Evolutionary conservation across 768 basidiomycete species (phyloP), one percentile per base, ranked within the genome.

Genomic region (Xerocomellus dryophilus): DNA sequence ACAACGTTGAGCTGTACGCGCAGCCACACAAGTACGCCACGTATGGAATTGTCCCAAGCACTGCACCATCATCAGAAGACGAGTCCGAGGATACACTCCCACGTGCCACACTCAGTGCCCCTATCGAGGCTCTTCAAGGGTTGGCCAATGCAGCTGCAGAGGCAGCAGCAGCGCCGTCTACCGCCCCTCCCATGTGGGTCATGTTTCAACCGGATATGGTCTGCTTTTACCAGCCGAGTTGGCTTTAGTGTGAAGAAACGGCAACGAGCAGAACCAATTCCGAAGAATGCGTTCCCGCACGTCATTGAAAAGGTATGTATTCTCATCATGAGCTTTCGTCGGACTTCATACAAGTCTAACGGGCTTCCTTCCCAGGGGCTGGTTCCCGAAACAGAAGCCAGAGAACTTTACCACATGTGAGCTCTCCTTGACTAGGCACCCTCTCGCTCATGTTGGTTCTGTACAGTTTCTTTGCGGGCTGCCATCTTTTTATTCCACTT

Each of bases 81-180:
- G 93, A 94, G 70, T 91, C 90, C 0, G 92, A 95, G 65, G 92
- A 94, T 47, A 88, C 92, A 0, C 75, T 95, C 12, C 90, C 93
- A 15, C 81, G 92, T 32, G 81, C 88, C 36, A 83, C 89, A 31
- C 75, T 97, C 57, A 93, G 90, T 57, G 93, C 94, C 1, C 95
- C 95, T 1, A 95, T 96, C 51, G 93, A 97, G 66, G 95, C 95
- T 12, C 76, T 98, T 34, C 93, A 97, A 67, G 92, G 93, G 3
- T 77, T 97, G 47, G 95, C 95, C 27, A 94, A 97, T 67, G 95
- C 94, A 1, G 95, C 95, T 7, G 94, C 92, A 25, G 94, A 96
- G 70, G 91, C 94, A 7, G 90, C 92, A 1, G 87, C 90, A 11
- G 89, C 81, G 4, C 83, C 90, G 8, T 88, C 89, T 38, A 66